A percentile compares a stretch with the other conserved stretches of the same genome.
Evolutionary conservation across 2,329 filamentous ascomycete species (phyloP).

Genomic region (Chalaropsis ovoidea): DNA sequence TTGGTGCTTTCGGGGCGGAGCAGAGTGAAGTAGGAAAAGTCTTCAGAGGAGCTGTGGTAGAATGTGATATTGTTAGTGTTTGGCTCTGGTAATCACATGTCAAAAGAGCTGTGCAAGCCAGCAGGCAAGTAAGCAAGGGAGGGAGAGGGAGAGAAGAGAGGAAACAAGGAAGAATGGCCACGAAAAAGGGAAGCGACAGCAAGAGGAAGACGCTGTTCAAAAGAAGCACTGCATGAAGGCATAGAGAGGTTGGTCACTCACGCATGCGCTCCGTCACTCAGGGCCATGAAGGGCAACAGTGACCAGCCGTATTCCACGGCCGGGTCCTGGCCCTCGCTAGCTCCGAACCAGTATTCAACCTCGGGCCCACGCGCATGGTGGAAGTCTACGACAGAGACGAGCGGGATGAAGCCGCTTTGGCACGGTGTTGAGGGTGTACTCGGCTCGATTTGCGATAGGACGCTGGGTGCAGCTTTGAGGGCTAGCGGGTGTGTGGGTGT

Average conservation of each 20-base stretch:
- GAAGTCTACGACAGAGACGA: slow-evolving; percentile 73
- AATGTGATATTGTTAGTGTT: not conserved
- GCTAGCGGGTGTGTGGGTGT: slow-evolving; percentile 5
- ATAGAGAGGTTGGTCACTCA: slow-evolving; percentile 39
- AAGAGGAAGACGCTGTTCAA: slow-evolving; percentile 95
- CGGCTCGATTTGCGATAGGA: slow-evolving; percentile 23
- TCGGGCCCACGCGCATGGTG: slow-evolving; percentile 83
- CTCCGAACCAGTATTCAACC: slow-evolving; percentile 84
- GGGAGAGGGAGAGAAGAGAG: slow-evolving; percentile 10
- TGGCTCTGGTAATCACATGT: slow-evolving; percentile 7
- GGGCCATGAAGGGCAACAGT: slow-evolving; percentile 87
- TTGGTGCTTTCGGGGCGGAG: slow-evolving; percentile 49
- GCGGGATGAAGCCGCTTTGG: slow-evolving; percentile 46
- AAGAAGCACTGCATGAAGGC: slow-evolving; percentile 43
- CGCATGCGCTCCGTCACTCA: slow-evolving; percentile 92
- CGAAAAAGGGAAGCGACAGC: not conserved
- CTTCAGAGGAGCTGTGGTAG: slow-evolving; percentile 62
- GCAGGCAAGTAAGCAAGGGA: not conserved
- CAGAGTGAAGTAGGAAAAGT: slow-evolving; percentile 97
- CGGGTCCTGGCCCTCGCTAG: slow-evolving; percentile 62
- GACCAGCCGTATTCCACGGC: slow-evolving; percentile 80
- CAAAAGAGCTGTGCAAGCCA: not conserved
- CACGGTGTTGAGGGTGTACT: slow-evolving; percentile 28
- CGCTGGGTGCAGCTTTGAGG: slow-evolving; percentile 15
- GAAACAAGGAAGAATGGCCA: not conserved